Percentiles rank a stretch among this genome's conserved stretches.
phyloP scores from a whole-genome alignment of 768 basidiomycete genomes.

The Suillus spraguei region DNA sequence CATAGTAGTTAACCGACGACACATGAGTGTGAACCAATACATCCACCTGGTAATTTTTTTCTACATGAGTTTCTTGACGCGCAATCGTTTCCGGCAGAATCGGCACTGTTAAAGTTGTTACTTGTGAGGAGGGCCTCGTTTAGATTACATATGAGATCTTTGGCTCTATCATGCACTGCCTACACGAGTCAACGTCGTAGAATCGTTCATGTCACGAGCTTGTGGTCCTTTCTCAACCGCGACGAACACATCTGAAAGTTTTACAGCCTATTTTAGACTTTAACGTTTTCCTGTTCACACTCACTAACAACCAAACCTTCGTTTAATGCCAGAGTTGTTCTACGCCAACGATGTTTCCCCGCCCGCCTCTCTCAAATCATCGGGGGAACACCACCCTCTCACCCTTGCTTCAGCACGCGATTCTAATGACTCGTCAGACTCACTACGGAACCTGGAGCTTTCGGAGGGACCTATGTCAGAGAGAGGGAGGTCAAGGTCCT shows the following conservation, averaged over 20 bases:
- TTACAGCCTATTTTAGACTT: neutral
- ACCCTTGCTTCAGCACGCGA: slow-evolving; percentile 3
- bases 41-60: neutral
- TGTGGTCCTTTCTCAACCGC: neutral
- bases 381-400: slow-evolving; percentile 17
- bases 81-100: neutral
- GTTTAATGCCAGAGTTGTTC: slow-evolving; percentile 4
- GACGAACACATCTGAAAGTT: neutral
- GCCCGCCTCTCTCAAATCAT: slow-evolving; percentile 16
- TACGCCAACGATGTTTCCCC: slow-evolving; percentile 17
- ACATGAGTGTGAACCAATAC: neutral
- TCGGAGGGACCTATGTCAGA: slow-evolving; percentile 57
- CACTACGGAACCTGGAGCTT: slow-evolving; percentile 78
- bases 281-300: neutral
- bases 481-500: slow-evolving; percentile 49
- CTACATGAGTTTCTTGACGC: neutral
- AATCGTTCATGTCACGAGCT: neutral
- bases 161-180: neutral
- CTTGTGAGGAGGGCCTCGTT: neutral
- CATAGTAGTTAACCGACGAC: neutral
- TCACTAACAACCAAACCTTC: neutral
- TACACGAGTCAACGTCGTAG: neutral
- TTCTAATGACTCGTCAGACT: slow-evolving; percentile 63
- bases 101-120: neutral
- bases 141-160: neutral